A percentile compares a stretch with the other conserved stretches of the same genome.
Conservation (phyloP, 2,329 filamentous ascomycete species). For the Fusarium lateritium region DNA sequence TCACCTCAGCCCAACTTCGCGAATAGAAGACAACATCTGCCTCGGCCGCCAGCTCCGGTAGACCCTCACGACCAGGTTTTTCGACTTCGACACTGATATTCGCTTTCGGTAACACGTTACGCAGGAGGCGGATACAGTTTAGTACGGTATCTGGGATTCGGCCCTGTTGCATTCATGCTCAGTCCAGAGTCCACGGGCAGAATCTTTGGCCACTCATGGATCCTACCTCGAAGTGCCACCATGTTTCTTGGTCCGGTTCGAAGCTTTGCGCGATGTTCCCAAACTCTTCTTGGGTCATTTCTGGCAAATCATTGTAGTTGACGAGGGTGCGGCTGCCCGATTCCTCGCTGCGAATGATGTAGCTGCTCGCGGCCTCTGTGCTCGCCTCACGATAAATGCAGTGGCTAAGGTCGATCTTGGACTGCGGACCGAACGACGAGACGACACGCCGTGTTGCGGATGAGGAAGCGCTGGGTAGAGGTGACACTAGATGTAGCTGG, state of each 20-base stretch:
- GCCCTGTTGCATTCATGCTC: constrained; percentile 61
- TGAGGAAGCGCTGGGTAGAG: constrained; percentile 68
- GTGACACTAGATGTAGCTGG: constrained; percentile 62
- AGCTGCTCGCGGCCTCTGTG: constrained; percentile 74
- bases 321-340: constrained; percentile 78
- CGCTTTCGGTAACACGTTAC: constrained; percentile 59
- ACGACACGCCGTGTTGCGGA: constrained; percentile 66
- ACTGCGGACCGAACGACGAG: constrained; percentile 64
- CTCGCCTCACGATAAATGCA: constrained; percentile 73
- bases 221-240: constrained; percentile 81
- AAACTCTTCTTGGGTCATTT: constrained; percentile 78
- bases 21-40: constrained; percentile 84
- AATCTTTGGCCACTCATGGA: constrained; percentile 3
- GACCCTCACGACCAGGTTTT: constrained; percentile 74
- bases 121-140: constrained; percentile 71
- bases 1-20: constrained; percentile 77
- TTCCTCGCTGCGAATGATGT: constrained; percentile 74
- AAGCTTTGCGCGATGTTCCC: constrained; percentile 58
- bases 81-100: constrained; percentile 80
- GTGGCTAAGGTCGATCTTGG: constrained; percentile 63
- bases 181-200: constrained; percentile 21
- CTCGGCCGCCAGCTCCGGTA: constrained; percentile 70
- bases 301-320: constrained; percentile 76
- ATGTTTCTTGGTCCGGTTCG: constrained; percentile 58
- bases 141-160: constrained; percentile 74